Base-by-base conservation (phyloP, 2,329 filamentous ascomycete species). In the Cucurbitaria berberidis region DNA sequence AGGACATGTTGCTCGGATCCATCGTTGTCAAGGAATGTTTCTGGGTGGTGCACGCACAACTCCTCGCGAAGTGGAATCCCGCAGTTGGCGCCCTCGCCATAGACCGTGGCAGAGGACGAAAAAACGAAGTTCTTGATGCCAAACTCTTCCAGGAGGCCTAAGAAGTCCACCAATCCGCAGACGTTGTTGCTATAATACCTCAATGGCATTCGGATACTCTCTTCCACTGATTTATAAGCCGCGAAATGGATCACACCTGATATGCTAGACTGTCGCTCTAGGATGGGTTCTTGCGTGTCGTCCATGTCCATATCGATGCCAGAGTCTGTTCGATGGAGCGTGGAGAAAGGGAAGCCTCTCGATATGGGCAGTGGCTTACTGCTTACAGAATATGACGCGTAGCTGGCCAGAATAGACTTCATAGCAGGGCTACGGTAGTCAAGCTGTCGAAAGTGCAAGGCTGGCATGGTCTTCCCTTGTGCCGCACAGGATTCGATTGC, bases 101-200 rank as follows among this genome's bases (percentile, higher is more conserved):
- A 89, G 1, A 89, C 86, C 0, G 85, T 87, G 7, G 86, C 86
- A 0, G 86, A 88, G 0, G 85, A 88, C 1, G 84, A 87, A 67
- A 89, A 89, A 53, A 89, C 85, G 55, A 89, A 84, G 35, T 82
- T 86, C 62, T 85, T 86, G 72, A 89, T 86, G 29, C 81, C 78
- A 63, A 84, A 84, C 53, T 84, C 79, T 45, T 82, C 80, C 40
- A 89, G 78, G 4, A 82, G 77, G 16, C 78, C 73, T 26, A 86
- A 78, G 51, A 89, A 81, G 53, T 86, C 79, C 42, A 89, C 78
- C 5, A 89, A 75, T 0, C 86, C 86, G 61, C 81, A 82, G 27
- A 89, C 84, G 55, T 89, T 89, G 76, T 89, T 89, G 53, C 80
- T 79, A 72, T 89, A 89, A 72, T 89, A 89, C 53, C 82, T 81